Evolutionary conservation across 371 early-diverging fungal genomes (phyloP).

Genomic region (Rhizomucor miehei): DNA sequence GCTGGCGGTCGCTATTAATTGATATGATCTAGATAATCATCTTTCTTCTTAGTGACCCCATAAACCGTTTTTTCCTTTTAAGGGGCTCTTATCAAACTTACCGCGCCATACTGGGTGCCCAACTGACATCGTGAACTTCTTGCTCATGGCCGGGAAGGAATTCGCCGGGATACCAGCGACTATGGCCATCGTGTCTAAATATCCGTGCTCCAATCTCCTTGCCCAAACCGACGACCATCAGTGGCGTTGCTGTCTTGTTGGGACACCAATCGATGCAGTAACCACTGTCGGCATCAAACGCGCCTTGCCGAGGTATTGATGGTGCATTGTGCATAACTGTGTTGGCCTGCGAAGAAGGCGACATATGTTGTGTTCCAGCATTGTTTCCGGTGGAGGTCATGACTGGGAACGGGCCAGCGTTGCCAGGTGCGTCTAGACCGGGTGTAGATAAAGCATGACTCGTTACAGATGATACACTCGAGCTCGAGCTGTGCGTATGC

Average conservation of each 20-base stretch:
- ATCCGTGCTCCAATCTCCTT: constrained; percentile 66
- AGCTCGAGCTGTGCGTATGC: constrained; percentile 35
- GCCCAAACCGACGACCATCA: constrained; percentile 89
- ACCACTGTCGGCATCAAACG: constrained; percentile 57
- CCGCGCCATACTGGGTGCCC: constrained; percentile 88
- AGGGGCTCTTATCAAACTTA: too few relatives aligned
- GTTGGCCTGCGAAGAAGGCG: constrained; percentile 12
- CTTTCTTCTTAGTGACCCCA: not conserved
- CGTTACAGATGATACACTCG: constrained; percentile 28
- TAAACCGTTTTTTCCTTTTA: too few relatives aligned
- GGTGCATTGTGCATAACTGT: not conserved
- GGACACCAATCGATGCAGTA: constrained; percentile 91
- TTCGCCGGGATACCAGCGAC: constrained; percentile 69
- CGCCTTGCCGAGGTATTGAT: constrained; percentile 2
- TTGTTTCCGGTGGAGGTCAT: constrained; percentile 3
- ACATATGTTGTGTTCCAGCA: constrained; percentile 16
- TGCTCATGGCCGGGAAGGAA: constrained; percentile 66
- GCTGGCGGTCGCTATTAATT: constrained; percentile 90
- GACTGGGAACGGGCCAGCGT: constrained; percentile 13
- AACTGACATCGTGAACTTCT: constrained; percentile 77
- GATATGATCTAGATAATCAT: constrained; percentile 60
- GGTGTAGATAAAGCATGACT: constrained; percentile 38
- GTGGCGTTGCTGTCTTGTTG: constrained; percentile 69
- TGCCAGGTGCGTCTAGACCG: constrained; percentile 11
- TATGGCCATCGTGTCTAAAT: constrained; percentile 57